These are phyloP conservation scores for Astragalus membranaceus DNA, from an alignment of 306 rosid species.

Conservation along the genomic window DNA sequence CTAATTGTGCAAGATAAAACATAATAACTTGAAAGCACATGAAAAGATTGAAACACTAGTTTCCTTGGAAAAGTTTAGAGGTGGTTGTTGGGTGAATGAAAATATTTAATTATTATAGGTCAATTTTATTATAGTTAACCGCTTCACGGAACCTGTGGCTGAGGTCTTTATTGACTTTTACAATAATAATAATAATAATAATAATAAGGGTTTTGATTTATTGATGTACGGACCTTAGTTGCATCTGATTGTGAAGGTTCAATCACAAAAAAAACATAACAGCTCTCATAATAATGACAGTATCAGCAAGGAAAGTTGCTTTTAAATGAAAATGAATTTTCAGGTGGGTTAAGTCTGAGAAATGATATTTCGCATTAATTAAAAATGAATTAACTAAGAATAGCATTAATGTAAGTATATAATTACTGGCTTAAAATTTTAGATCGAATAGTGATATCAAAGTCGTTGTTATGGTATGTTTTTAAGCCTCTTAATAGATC, in stretches of 20 bases:
- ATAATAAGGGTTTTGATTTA: background rate
- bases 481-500: background rate
- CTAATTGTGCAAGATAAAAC: background rate
- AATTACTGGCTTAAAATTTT: background rate
- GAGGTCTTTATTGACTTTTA: conserved; percentile 8
- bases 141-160: conserved; percentile 2
- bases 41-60: background rate
- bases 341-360: background rate
- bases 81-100: background rate
- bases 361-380: background rate
- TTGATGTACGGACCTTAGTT: background rate
- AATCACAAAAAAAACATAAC: background rate
- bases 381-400: too few species aligned
- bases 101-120: background rate
- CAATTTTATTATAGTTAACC: background rate
- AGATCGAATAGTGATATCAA: background rate
- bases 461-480: background rate
- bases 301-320: background rate
- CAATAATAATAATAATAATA: background rate
- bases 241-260: background rate
- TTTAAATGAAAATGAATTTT: background rate
- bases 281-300: background rate
- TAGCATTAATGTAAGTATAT: too few species aligned
- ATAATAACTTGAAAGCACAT: background rate
- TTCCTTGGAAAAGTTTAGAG: background rate